Percentiles rank a stretch among this genome's conserved stretches.
phyloP scores from a whole-genome alignment of 1,139 yeast species.

The Zygoascus meyerae region DNA sequence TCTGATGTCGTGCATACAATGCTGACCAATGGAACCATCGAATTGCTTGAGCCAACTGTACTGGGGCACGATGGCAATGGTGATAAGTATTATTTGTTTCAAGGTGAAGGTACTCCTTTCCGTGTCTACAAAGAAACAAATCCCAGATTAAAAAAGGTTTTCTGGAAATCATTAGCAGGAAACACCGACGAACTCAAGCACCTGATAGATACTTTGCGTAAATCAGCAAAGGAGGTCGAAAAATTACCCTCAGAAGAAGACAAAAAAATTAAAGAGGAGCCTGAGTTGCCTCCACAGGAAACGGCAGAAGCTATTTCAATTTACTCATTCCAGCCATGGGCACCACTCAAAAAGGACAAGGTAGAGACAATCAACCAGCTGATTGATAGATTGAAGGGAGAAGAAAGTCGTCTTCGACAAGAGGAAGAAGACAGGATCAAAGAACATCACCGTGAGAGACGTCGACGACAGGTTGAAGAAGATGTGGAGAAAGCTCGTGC shows the following conservation, averaged over 20 bases:
- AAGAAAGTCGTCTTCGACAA: constrained; percentile 17
- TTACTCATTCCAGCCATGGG: constrained; percentile 1
- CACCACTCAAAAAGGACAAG: background rate
- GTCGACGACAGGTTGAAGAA: constrained; percentile 21
- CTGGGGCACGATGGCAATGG: constrained; percentile 28
- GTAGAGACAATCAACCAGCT: background rate
- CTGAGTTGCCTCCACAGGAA: background rate
- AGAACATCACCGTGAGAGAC: constrained; percentile 23
- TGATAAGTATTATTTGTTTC: constrained; percentile 27
- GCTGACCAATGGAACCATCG: constrained; percentile 16
- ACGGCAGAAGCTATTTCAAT: background rate
- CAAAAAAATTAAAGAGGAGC: background rate
- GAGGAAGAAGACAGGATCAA: constrained; percentile 25
- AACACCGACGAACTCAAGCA: constrained; percentile 24
- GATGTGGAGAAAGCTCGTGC: constrained; percentile 23
- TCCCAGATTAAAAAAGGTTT: constrained; percentile 26
- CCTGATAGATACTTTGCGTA: constrained; percentile 15
- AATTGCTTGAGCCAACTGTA: constrained; percentile 12
- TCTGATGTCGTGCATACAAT: constrained; percentile 21
- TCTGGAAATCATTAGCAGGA: constrained; percentile 34
- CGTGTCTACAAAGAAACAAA: constrained; percentile 33
- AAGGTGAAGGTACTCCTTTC: constrained; percentile 27
- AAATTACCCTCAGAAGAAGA: background rate
- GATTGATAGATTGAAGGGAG: constrained; percentile 1
- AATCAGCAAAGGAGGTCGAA: background rate